phyloP scores from a whole-genome alignment of 495 filamentous ascomycete genomes.

The Cercophora scortea region DNA sequence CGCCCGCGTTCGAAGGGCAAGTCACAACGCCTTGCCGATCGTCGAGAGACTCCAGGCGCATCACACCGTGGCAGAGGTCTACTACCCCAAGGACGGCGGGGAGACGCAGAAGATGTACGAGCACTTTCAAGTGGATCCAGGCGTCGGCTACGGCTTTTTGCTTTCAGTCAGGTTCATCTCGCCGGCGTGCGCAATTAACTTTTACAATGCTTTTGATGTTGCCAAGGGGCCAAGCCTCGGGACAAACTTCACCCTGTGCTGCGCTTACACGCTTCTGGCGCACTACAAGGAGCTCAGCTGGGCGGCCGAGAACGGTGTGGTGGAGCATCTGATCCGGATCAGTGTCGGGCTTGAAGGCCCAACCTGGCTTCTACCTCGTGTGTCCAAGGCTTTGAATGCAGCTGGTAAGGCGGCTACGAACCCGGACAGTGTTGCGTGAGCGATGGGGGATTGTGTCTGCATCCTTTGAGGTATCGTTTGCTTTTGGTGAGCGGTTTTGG shows the following conservation, averaged over 20 bases:
- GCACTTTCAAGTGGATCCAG: constrained; percentile 1
- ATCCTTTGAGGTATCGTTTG: no score
- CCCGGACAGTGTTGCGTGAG: no score
- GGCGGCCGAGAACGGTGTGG: constrained; percentile 19
- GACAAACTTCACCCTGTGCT: constrained; percentile 23
- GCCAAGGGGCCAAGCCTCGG: constrained; percentile 24
- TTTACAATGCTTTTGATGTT: constrained; percentile 16
- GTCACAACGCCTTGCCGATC: constrained; percentile 8
- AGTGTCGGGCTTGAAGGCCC: constrained; percentile 20
- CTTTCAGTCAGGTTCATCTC: constrained; percentile 13
- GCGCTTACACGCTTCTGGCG: constrained; percentile 18
- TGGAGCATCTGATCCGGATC: constrained; percentile 22
- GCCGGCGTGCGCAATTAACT: constrained; percentile 5
- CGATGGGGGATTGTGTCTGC: no score
- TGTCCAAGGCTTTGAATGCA: constrained; percentile 7
- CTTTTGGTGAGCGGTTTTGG: no score
- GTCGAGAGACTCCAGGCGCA: not conserved
- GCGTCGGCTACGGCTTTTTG: constrained; percentile 16
- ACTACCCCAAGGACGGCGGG: constrained; percentile 14
- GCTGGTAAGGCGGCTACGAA: not conserved
- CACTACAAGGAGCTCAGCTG: constrained; percentile 18
- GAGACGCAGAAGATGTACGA: constrained; percentile 11
- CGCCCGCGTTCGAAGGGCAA: constrained; percentile 3
- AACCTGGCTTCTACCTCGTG: constrained; percentile 13
- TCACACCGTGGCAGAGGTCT: constrained; percentile 9